Evolutionary conservation across 805 yeast species (phyloP), one percentile per base, ranked within the genome.

Genomic region (Candida sonorensis): DNA sequence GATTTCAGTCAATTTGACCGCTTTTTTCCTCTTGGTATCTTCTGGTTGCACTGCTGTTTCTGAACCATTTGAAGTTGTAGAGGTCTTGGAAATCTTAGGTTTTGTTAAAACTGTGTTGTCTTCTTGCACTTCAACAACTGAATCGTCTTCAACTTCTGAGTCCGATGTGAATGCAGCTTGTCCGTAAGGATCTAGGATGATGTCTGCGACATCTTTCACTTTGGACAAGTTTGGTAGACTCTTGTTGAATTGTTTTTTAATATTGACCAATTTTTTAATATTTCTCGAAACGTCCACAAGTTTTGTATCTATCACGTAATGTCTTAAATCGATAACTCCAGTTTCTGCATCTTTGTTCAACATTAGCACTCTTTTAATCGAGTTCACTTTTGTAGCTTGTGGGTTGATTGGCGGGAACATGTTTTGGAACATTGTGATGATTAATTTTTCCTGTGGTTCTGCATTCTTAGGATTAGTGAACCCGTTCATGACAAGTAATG

Each of bases 341-440:
- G 85, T 74, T 36, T 72, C 77, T 19, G 69, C 64, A 50, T 78
- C 81, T 50, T 78, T 82, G 55, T 81, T 80, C 35, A 92, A 62
- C 73, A 92, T 70, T 48, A 92, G 63, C 14, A 92, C 97, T 50
- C 98, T 71, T 48, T 77, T 81, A 33, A 92, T 87, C 1, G 81
- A 64, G 28, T 66, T 63, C 21, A 92, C 79, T 43, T 77, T 77
- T 13, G 94, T 82, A 36, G 66, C 61, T 43, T 85, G 85, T 3
- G 96, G 97, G 37, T 86, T 81, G 44, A 92, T 80, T 14, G 98
- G 85, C 6, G 98, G 99, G 57, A 90, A 85, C 75, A 92, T 77
- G 61, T 86, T 87, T 61, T 92, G 98, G 62, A 92, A 85, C 64
- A 87, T 77, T 4, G 97, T 84, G 19, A 94, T 76, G 35, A 87